Conservation (phyloP, 257 asterid species). For the Coffea canephora region DNA sequence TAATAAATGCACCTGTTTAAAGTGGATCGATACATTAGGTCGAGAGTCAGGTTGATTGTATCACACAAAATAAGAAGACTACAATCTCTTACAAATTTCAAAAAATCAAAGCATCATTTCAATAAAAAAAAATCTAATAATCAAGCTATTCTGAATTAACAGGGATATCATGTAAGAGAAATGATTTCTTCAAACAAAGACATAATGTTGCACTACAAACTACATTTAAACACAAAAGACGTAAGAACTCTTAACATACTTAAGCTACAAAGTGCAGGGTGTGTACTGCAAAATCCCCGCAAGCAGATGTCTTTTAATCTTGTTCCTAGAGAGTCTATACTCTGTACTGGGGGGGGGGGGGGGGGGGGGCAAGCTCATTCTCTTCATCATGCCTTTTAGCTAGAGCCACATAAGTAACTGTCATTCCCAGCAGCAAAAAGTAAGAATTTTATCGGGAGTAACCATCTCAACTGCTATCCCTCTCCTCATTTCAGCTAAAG, state of each 20-base stretch:
- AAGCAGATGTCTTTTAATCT: not conserved
- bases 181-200: not conserved
- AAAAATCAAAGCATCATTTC: not conserved
- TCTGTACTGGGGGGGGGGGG: not conserved
- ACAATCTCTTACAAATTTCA: not conserved
- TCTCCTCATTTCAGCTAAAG: not conserved
- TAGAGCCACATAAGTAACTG: not conserved
- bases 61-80: not conserved
- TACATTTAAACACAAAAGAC: not conserved
- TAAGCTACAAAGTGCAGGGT: not conserved
- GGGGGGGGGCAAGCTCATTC: not conserved
- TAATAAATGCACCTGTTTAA: slow-evolving; percentile 76
- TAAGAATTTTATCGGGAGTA: not conserved
- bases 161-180: not conserved
- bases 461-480: not conserved
- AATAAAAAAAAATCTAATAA: not conserved
- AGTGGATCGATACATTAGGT: not conserved
- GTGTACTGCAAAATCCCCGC: not conserved
- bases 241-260: not conserved
- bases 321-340: not conserved
- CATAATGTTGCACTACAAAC: not conserved
- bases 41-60: not conserved
- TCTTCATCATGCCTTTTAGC: not conserved
- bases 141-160: not conserved
- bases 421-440: not conserved